These are phyloP conservation scores for Fusarium verrucosum DNA, from an alignment of 2,329 filamentous ascomycete species.

Conservation along the genomic window DNA sequence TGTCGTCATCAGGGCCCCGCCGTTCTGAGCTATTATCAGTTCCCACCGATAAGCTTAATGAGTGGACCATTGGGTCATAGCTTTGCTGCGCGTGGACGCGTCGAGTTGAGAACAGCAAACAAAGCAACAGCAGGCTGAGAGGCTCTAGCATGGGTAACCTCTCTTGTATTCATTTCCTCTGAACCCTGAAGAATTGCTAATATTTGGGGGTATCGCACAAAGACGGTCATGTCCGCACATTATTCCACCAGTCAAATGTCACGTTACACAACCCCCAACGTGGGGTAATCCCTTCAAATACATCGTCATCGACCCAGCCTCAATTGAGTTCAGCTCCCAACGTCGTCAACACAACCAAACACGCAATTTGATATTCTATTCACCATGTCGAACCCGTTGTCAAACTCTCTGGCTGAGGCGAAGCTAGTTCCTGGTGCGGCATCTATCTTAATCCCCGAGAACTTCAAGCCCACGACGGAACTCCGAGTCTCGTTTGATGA, in stretches of 20 bases:
- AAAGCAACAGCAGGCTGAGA: not conserved
- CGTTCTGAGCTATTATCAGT: too few species aligned
- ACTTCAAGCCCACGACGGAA: constrained; percentile 54
- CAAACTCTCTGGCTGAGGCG: constrained; percentile 49
- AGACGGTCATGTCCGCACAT: not conserved
- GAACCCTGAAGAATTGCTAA: not conserved
- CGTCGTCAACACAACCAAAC: not conserved
- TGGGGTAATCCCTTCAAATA: constrained; percentile 31
- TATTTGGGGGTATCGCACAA: constrained; percentile 12
- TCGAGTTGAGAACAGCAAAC: not conserved
- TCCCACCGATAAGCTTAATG: not conserved
- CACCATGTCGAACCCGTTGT: constrained; percentile 39
- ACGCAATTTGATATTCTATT: not conserved
- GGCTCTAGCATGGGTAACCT: not conserved
- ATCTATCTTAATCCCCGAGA: constrained; percentile 51
- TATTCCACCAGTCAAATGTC: constrained; percentile 35
- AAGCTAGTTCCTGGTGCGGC: constrained; percentile 54
- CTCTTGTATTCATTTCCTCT: not conserved
- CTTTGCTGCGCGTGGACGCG: too few species aligned
- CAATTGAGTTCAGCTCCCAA: not conserved
- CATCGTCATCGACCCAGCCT: constrained; percentile 26
- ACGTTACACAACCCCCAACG: constrained; percentile 30
- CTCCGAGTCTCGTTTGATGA: constrained; percentile 51
- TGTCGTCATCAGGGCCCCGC: not conserved
- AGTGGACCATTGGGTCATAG: not conserved